phyloP scores from a whole-genome alignment of 2,329 filamentous ascomycete genomes.

The Botrytis hyacinthi region DNA sequence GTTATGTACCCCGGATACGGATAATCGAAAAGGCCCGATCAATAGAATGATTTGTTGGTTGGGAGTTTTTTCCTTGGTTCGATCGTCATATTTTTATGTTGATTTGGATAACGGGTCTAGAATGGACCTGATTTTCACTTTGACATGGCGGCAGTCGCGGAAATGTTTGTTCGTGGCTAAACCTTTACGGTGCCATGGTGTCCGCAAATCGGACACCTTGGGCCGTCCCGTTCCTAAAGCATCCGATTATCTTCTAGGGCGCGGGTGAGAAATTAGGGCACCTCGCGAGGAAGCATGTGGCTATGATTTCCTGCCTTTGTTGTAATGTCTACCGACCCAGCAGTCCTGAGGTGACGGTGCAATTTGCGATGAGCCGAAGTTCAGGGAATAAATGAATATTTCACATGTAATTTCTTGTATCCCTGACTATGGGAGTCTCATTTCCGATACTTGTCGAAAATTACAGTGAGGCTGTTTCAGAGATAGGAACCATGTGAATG shows the following conservation, averaged over 20 bases:
- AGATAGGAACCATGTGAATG: background rate
- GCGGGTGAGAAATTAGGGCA: background rate
- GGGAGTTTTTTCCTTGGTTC: background rate
- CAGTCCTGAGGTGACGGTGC: background rate
- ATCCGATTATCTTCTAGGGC: background rate
- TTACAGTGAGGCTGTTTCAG: background rate
- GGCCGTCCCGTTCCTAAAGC: background rate
- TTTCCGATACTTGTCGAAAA: background rate
- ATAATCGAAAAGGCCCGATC: constrained; percentile 13
- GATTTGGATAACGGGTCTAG: background rate
- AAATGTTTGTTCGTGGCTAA: background rate
- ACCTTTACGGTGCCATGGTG: background rate
- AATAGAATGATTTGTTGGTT: background rate
- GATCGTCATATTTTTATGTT: background rate
- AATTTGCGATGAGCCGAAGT: background rate
- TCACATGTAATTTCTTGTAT: background rate
- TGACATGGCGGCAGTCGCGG: background rate
- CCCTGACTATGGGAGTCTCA: background rate
- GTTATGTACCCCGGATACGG: constrained; percentile 4
- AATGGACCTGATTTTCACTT: background rate
- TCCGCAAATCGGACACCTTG: background rate
- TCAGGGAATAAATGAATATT: background rate
- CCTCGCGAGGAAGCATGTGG: background rate
- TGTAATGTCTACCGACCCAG: background rate
- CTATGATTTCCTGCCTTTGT: background rate